Percentiles rank a stretch among this genome's conserved stretches.
These are phyloP conservation scores for Sordariomycetes sp. DNA, from an alignment of 2,329 filamentous ascomycete genomes.

Conservation along the genomic window DNA sequence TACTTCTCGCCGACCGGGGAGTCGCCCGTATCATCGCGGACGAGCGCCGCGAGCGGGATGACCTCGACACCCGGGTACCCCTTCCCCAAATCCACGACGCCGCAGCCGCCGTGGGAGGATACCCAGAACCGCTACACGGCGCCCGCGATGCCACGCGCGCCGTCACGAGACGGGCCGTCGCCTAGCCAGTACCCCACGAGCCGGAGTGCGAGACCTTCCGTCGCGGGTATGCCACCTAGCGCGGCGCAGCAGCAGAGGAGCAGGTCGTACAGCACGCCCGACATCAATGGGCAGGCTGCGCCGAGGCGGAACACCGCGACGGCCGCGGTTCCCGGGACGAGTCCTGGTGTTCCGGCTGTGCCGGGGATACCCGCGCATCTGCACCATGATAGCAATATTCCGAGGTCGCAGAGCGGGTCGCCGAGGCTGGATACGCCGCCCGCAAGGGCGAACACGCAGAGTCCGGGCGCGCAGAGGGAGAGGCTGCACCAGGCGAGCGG, in stretches of 20 bases:
- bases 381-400: constrained; percentile 50
- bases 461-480: constrained; percentile 53
- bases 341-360: constrained; percentile 50
- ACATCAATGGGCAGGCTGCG: constrained; percentile 64
- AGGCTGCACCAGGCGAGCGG: constrained; percentile 34
- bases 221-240: constrained; percentile 56
- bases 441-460: constrained; percentile 56
- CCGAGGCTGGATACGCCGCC: constrained; percentile 59
- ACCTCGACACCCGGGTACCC: constrained; percentile 45
- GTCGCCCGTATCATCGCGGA: constrained; percentile 62
- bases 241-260: constrained; percentile 56
- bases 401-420: constrained; percentile 72
- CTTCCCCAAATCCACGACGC: constrained; percentile 63
- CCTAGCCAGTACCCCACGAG: constrained; percentile 51
- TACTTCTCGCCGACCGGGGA: constrained; percentile 88
- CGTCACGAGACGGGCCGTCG: constrained; percentile 63
- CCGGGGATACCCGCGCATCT: constrained; percentile 65
- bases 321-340: constrained; percentile 31
- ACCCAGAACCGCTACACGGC: constrained; percentile 69
- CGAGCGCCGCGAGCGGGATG: constrained; percentile 62
- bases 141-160: constrained; percentile 68
- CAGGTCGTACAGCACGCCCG: constrained; percentile 88
- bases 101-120: constrained; percentile 58
- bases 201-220: constrained; percentile 59
- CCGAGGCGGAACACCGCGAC: constrained; percentile 31